Percentiles rank a stretch among this genome's conserved stretches.
These are phyloP conservation scores for Hypoxylon sp. DNA, from an alignment of 2,329 filamentous ascomycete genomes.

Conservation along the genomic window DNA sequence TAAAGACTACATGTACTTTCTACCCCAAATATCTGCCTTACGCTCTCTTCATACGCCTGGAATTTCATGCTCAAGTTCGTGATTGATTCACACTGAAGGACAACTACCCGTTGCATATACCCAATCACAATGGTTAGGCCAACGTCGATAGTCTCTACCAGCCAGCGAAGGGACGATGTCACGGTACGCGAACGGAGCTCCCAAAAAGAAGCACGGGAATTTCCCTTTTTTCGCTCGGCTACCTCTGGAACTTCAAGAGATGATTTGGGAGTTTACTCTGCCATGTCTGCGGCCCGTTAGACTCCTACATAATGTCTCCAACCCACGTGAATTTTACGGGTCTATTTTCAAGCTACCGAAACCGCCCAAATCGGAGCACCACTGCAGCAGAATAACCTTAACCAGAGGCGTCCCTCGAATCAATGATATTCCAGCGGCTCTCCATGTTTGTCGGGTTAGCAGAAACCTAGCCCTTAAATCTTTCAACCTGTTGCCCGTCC, in stretches of 20 bases:
- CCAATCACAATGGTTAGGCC: background rate
- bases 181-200: background rate
- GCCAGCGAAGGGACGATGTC: background rate
- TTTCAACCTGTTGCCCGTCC: background rate
- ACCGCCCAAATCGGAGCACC: background rate
- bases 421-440: background rate
- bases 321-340: background rate
- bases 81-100: background rate
- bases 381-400: background rate
- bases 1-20: background rate
- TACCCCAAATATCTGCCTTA: background rate
- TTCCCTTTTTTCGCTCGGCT: background rate
- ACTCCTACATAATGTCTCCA: background rate
- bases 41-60: background rate
- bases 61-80: background rate
- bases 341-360: background rate
- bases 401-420: background rate
- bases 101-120: background rate
- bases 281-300: background rate
- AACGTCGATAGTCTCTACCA: background rate
- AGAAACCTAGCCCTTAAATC: background rate
- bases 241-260: constrained; percentile 3
- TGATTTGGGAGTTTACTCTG: constrained; percentile 3
- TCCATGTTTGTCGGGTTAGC: constrained; percentile 3
- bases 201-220: background rate